Base-by-base conservation (phyloP, 1,284 basidiomycete genomes). In the Heterobasidion annosum region DNA sequence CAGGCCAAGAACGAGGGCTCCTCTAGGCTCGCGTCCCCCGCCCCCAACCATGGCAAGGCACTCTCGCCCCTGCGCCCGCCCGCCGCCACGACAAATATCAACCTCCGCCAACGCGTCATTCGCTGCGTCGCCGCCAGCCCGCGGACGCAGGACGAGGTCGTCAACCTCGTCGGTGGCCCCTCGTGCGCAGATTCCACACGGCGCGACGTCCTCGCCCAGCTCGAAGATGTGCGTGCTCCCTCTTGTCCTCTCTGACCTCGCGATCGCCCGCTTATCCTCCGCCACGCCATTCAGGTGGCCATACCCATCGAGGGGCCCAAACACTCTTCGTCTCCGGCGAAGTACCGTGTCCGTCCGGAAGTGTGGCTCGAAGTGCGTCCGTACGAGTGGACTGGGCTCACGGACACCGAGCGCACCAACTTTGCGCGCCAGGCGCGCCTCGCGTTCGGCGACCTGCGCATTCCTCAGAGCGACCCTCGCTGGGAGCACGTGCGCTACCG, bases 361-460 rank as follows among this genome's bases (percentile, higher is more conserved):
- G 67, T 75, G 0, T 89, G 85, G 84, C 71, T 70, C 33, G 81
- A 88, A 59, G 81, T 87, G 18, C 80, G 83, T 6, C 87, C 87
- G 0, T 83, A 74, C 56, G 80, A 82, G 34, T 60, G 54, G 45
- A 7, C 44, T 6, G 48, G 50, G 43, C 47, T 60, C 7, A 46
- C 49, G 13, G 58, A 59, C 3, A 44, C 43, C 16, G 51, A 60
- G 33, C 55, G 58, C 18, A 53, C 50, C 40, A 49, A 25, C 34
- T 54, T 60, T 43, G 54, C 56, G 47, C 50, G 50, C 9, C 51
- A 49, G 8, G 52, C 55, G 1, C 54, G 59, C 43, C 44, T 47
- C 8, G 52, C 13, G 15, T 45, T 60, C 32, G 13, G 37, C 12
- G n/a, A 16, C 19, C 54, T 60, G 42, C 54, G 53, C 18, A 59